Conservation (phyloP, 2,329 filamentous ascomycete species). For the Neofusicoccum kwambonambiense region DNA sequence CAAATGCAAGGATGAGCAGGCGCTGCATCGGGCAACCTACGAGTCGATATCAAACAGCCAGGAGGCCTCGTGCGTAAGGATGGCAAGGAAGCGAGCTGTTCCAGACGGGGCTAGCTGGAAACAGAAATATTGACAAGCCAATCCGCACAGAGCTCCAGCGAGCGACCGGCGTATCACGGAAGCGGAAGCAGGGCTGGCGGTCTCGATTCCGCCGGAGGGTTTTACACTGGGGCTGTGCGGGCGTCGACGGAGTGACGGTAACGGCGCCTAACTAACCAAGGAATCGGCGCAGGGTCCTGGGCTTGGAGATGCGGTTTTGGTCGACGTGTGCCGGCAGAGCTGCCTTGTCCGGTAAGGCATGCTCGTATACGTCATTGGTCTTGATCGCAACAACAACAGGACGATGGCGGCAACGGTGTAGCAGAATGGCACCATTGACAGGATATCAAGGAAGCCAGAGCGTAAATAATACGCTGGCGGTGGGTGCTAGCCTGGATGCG, state of each 20-base stretch:
- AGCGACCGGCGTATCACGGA: not conserved
- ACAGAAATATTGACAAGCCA: not conserved
- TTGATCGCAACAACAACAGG: no score
- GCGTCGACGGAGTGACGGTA: not conserved
- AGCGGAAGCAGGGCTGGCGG: not conserved
- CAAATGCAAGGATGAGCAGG: not conserved
- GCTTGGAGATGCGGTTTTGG: not conserved
- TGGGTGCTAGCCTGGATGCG: not conserved
- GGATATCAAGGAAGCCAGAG: not conserved
- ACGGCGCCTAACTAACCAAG: not conserved
- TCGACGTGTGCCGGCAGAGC: not conserved
- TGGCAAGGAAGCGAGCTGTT: not conserved
- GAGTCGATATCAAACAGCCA: not conserved
- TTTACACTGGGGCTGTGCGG: not conserved
- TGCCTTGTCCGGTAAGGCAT: not conserved
- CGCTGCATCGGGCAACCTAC: not conserved
- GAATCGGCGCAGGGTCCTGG: not conserved
- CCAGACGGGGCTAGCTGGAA: not conserved
- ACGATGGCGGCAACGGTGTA: not conserved
- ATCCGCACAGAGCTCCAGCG: not conserved
- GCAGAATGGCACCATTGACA: not conserved
- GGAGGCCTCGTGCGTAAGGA: not conserved
- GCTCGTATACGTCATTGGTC: not conserved
- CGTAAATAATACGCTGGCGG: not conserved
- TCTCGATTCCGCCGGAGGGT: not conserved